A percentile compares a stretch with the other conserved stretches of the same genome.
Evolutionary conservation across 345 rosid genomes (phyloP).

Genomic region (Chamaenerion angustifolium): DNA sequence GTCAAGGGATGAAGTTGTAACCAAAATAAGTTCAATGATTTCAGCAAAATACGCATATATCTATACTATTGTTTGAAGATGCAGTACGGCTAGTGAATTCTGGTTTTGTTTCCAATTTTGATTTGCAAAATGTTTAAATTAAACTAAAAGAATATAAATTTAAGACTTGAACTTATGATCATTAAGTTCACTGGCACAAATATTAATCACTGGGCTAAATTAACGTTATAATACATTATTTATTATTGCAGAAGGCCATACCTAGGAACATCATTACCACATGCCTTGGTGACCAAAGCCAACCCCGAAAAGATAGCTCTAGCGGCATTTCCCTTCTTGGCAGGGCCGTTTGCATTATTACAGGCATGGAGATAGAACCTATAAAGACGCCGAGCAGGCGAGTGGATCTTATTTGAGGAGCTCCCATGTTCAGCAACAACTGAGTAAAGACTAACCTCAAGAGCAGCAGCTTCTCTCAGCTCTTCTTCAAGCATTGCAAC

Average conservation of each 20-base stretch:
- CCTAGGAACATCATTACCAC: constrained; percentile 94
- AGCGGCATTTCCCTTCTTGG: constrained; percentile 54
- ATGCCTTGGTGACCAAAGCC: constrained; percentile 78
- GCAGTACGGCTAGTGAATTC: too few relatives aligned
- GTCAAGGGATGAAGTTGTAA: too few relatives aligned
- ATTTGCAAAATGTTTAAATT: too few relatives aligned
- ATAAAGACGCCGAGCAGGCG: constrained; percentile 83
- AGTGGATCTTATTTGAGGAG: constrained; percentile 67
- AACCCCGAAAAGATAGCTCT: constrained; percentile 74
- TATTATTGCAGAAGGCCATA: constrained; percentile 7
- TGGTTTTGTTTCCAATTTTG: too few relatives aligned
- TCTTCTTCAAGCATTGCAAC: constrained; percentile 71
- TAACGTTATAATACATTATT: too few relatives aligned
- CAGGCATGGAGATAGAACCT: constrained; percentile 78
- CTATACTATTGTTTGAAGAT: too few relatives aligned
- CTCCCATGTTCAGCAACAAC: constrained; percentile 87
- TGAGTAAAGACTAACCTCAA: constrained; percentile 79
- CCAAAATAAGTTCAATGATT: too few relatives aligned
- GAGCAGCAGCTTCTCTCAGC: constrained; percentile 74
- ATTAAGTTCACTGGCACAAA: too few relatives aligned
- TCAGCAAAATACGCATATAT: too few relatives aligned
- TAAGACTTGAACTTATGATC: too few relatives aligned
- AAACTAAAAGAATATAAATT: too few relatives aligned
- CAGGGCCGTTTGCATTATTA: constrained; percentile 24
- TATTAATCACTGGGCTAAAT: too few relatives aligned